Percentiles rank a stretch among this genome's conserved stretches.
phyloP scores from a whole-genome alignment of 2,329 filamentous ascomycete genomes.

The Calonectria hawksworthii region DNA sequence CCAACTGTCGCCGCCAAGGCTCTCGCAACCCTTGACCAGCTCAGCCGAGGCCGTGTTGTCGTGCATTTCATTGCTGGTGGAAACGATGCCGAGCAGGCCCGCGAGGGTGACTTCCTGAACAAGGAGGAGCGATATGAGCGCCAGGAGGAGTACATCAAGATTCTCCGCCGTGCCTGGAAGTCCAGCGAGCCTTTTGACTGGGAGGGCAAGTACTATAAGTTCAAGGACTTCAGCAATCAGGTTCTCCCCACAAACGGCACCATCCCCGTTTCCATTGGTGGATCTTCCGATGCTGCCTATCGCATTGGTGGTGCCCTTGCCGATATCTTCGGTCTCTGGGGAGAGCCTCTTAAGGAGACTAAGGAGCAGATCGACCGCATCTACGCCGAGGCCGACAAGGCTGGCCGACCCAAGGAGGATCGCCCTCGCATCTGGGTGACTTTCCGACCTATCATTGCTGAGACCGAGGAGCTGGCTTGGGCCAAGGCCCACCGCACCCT shows the following conservation, averaged over 20 bases:
- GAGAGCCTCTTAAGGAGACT: slow-evolving; percentile 74
- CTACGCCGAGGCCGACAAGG: slow-evolving; percentile 70
- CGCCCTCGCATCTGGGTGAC: slow-evolving; percentile 74
- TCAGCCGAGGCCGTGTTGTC: slow-evolving; percentile 69
- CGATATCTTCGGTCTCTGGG: slow-evolving; percentile 76
- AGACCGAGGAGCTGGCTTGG: slow-evolving; percentile 75
- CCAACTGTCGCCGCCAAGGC: slow-evolving; percentile 74
- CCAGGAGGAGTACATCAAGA: slow-evolving; percentile 73
- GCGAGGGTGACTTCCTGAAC: slow-evolving; percentile 70
- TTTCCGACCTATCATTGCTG: slow-evolving; percentile 72
- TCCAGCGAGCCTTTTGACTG: slow-evolving; percentile 72
- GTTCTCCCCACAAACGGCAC: slow-evolving; percentile 67
- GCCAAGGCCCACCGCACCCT: slow-evolving; percentile 70
- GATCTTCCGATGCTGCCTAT: slow-evolving; percentile 71
- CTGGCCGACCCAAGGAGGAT: slow-evolving; percentile 63
- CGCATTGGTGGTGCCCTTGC: slow-evolving; percentile 70
- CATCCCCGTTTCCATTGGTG: slow-evolving; percentile 72
- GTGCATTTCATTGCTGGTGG: slow-evolving; percentile 76
- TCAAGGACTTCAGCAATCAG: slow-evolving; percentile 69
- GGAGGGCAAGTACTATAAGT: slow-evolving; percentile 71
- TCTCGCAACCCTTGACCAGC: slow-evolving; percentile 72
- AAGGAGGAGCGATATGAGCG: slow-evolving; percentile 71
- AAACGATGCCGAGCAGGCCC: slow-evolving; percentile 71
- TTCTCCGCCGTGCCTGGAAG: slow-evolving; percentile 70
- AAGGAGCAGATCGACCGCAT: slow-evolving; percentile 73